phyloP scores from a whole-genome alignment of 768 basidiomycete genomes.

The Strobilomyces dryophilus region DNA sequence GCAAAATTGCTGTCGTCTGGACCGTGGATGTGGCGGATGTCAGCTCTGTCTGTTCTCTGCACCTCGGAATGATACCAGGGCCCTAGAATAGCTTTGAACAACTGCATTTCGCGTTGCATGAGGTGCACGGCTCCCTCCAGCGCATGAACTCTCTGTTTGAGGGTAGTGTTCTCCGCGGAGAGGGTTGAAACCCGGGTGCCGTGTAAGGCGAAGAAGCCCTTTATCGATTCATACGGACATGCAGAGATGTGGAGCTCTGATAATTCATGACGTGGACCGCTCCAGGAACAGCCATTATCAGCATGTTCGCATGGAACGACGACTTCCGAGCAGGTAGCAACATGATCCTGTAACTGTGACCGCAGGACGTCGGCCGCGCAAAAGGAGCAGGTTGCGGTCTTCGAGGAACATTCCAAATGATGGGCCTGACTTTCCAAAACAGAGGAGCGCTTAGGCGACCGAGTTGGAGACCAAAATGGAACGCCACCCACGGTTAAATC shows the following conservation, averaged over 20 bases:
- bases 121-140: conserved; percentile 53
- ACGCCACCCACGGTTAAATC: conserved; percentile 36
- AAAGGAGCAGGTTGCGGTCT: conserved; percentile 35
- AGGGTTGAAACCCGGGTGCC: conserved; percentile 39
- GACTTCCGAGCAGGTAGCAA: conserved; percentile 35
- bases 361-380: conserved; percentile 38
- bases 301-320: conserved; percentile 43
- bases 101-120: conserved; percentile 53
- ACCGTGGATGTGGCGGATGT: conserved; percentile 8
- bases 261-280: conserved; percentile 38
- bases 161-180: conserved; percentile 58
- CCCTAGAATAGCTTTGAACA: conserved; percentile 54
- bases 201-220: conserved; percentile 52
- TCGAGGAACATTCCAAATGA: conserved; percentile 35
- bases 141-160: conserved; percentile 54
- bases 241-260: conserved; percentile 34
- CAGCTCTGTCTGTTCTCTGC: conserved; percentile 18
- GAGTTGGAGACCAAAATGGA: background rate
- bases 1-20: conserved; percentile 9
- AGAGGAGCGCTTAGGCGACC: background rate
- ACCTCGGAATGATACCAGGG: conserved; percentile 53
- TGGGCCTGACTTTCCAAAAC: conserved; percentile 33
- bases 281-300: conserved; percentile 51
- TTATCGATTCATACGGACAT: conserved; percentile 60
- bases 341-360: conserved; percentile 34